Conservation (phyloP, 805 yeast species). For the Schizosaccharomyces osmophilus region DNA sequence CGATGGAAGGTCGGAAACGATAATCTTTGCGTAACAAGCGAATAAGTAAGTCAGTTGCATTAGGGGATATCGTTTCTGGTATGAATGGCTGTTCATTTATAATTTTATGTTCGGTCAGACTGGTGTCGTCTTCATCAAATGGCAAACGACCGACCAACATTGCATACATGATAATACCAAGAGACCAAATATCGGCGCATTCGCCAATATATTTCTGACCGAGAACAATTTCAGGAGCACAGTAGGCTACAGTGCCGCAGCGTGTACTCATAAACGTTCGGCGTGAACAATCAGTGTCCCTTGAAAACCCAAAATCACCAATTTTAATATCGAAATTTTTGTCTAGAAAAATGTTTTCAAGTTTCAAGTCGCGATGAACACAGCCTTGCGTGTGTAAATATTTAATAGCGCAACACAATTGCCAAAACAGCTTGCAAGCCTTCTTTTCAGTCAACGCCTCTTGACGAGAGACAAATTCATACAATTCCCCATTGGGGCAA, state of each 20-base stretch:
- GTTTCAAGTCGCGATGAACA: slow-evolving; percentile 52
- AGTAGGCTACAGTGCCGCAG: slow-evolving; percentile 92
- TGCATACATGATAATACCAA: slow-evolving; percentile 76
- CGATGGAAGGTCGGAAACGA: not conserved
- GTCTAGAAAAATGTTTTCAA: slow-evolving; percentile 38
- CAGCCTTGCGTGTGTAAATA: slow-evolving; percentile 58
- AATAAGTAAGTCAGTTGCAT: not conserved
- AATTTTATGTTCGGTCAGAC: not conserved
- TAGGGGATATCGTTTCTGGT: not conserved
- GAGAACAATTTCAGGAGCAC: slow-evolving; percentile 77
- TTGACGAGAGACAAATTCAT: slow-evolving; percentile 12
- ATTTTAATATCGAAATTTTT: slow-evolving; percentile 32
- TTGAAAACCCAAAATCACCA: slow-evolving; percentile 65
- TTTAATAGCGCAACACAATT: slow-evolving; percentile 34
- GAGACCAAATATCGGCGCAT: slow-evolving; percentile 80
- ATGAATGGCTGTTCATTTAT: not conserved
- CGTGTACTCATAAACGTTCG: slow-evolving; percentile 53
- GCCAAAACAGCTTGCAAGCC: slow-evolving; percentile 20
- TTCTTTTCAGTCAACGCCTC: slow-evolving; percentile 19
- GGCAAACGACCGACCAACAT: slow-evolving; percentile 71
- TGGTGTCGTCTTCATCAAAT: slow-evolving; percentile 31
- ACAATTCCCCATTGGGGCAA: slow-evolving; percentile 33
- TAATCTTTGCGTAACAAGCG: not conserved
- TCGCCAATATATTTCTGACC: slow-evolving; percentile 82
- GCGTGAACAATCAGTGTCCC: slow-evolving; percentile 28